A percentile compares a stretch with the other conserved stretches of the same genome.
Conservation (phyloP, 805 yeast genomes). For the Ascoidea asiatica region DNA sequence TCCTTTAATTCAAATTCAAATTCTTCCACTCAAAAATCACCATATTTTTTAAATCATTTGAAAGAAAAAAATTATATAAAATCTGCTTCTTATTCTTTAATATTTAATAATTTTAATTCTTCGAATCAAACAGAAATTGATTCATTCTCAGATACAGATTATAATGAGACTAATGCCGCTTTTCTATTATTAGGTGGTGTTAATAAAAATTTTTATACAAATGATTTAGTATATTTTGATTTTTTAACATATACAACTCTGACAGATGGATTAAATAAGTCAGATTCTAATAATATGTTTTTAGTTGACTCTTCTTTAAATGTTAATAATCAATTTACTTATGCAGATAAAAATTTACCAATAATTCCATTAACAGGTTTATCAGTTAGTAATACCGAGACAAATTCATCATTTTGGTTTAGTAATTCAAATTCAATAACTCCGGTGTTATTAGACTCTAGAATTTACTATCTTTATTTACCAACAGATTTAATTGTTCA, state of each 20-base stretch:
- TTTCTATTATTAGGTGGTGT: neutral
- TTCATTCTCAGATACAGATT: neutral
- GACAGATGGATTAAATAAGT: slow-evolving; percentile 13
- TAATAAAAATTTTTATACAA: slow-evolving; percentile 19
- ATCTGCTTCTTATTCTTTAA: neutral
- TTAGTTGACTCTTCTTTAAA: too few relatives aligned
- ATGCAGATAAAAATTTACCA: slow-evolving; percentile 14
- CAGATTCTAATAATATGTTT: slow-evolving; percentile 10
- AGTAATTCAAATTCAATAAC: slow-evolving; percentile 21
- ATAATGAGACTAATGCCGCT: neutral
- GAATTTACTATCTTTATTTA: slow-evolving; percentile 32
- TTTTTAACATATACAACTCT: slow-evolving; percentile 30
- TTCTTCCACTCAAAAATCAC: neutral
- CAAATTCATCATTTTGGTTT: slow-evolving; percentile 24
- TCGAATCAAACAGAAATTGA: neutral
- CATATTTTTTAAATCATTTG: slow-evolving; percentile 5
- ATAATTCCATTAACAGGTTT: slow-evolving; percentile 33
- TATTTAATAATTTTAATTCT: neutral
- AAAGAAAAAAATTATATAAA: slow-evolving; percentile 10
- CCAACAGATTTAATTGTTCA: slow-evolving; percentile 45
- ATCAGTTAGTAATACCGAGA: slow-evolving; percentile 25
- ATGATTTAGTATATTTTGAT: slow-evolving; percentile 34
- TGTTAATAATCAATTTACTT: slow-evolving; percentile 14
- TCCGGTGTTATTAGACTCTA: slow-evolving; percentile 49
- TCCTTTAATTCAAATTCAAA: neutral